Evolutionary conservation across 192 early-diverging fungal genomes (phyloP).

Genomic region (Coemansia sp.): DNA sequence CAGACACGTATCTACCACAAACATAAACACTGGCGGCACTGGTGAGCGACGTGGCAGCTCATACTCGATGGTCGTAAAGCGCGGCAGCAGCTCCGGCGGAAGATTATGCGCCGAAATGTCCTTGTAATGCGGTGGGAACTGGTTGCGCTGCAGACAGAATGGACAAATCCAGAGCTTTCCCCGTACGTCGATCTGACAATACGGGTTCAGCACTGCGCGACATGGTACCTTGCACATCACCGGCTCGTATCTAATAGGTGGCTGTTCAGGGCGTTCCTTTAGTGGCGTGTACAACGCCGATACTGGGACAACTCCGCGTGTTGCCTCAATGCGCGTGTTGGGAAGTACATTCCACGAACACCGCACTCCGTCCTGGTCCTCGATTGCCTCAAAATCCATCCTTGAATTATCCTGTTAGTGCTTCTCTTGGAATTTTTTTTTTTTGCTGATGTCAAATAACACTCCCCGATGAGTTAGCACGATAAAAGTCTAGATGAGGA

Average conservation of each 20-base stretch:
- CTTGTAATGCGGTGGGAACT: constrained; percentile 95
- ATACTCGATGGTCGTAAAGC: constrained; percentile 97
- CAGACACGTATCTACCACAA: constrained; percentile 95
- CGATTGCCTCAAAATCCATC: constrained; percentile 84
- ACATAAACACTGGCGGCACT: constrained; percentile 93
- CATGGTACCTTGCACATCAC: constrained; percentile 95
- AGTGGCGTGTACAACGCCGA: constrained; percentile 90
- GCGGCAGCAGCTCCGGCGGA: constrained; percentile 87
- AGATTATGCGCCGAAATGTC: constrained; percentile 91
- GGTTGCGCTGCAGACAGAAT: constrained; percentile 96
- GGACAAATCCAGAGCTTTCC: constrained; percentile 98
- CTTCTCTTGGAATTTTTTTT: background rate
- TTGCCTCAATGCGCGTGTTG: constrained; percentile 88
- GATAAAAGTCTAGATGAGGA: background rate
- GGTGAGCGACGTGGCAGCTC: constrained; percentile 81
- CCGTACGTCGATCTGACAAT: constrained; percentile 96
- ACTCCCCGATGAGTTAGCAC: no score
- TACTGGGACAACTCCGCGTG: constrained; percentile 92
- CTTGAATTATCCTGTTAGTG: constrained; percentile 3
- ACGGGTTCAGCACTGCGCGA: constrained; percentile 94
- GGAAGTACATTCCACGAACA: constrained; percentile 99
- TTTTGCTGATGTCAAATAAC: constrained; percentile 5
- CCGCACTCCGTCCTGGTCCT: constrained; percentile 94
- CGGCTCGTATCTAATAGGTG: constrained; percentile 94
- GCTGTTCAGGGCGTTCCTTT: constrained; percentile 84